A percentile compares a stretch with the other conserved stretches of the same genome.
Conservation (phyloP, 805 yeast species). For the Myxozyma sirexii region DNA sequence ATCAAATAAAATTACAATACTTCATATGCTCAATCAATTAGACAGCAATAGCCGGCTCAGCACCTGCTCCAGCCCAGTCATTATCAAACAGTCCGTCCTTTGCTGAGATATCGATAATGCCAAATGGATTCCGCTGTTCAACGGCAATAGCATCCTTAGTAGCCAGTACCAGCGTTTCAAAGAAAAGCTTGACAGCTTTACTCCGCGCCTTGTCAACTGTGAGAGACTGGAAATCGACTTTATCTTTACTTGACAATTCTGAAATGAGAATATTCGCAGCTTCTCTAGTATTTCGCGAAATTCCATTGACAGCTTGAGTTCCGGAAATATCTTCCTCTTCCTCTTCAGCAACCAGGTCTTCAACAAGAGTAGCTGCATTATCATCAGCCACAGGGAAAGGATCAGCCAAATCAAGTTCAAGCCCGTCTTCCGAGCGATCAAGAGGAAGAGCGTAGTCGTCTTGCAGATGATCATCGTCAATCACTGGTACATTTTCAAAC, state of each 20-base stretch:
- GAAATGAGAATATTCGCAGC: slow-evolving; percentile 54
- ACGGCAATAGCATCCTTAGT: slow-evolving; percentile 70
- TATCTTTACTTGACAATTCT: slow-evolving; percentile 38
- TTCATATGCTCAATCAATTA: not conserved
- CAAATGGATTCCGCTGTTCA: slow-evolving; percentile 62
- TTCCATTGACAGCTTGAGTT: slow-evolving; percentile 36
- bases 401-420: slow-evolving; percentile 23
- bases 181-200: slow-evolving; percentile 74
- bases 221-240: slow-evolving; percentile 39
- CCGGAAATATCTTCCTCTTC: slow-evolving; percentile 16
- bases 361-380: not conserved
- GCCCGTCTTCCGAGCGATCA: slow-evolving; percentile 4
- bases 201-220: slow-evolving; percentile 44
- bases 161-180: slow-evolving; percentile 80
- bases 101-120: slow-evolving; percentile 57
- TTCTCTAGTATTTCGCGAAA: slow-evolving; percentile 49
- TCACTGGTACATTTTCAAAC: slow-evolving; percentile 8
- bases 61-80: not conserved
- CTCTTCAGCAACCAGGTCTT: not conserved
- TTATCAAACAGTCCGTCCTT: slow-evolving; percentile 46
- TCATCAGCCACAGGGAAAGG: not conserved
- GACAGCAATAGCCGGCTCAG: not conserved
- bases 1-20: not conserved
- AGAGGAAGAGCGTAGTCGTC: slow-evolving; percentile 5
- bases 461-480: slow-evolving; percentile 9